Conservation (phyloP, 352 stramenopile species). For the Phytophthora cryptogea region DNA sequence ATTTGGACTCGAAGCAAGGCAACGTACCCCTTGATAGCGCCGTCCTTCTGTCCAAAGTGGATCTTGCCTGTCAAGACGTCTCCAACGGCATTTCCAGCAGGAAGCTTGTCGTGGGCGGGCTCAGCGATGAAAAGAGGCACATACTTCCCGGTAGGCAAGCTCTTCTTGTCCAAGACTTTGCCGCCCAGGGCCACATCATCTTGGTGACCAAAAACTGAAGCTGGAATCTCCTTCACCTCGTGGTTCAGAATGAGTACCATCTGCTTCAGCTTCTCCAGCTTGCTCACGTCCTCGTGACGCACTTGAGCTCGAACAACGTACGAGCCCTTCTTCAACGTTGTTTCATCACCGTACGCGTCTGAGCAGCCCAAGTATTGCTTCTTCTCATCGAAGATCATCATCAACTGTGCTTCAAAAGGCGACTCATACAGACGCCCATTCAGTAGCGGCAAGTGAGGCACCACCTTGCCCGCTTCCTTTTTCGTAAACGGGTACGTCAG, state of each 20-base stretch:
- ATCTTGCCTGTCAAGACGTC: conserved; percentile 74
- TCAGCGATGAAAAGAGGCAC: conserved; percentile 79
- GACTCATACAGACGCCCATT: conserved; percentile 93
- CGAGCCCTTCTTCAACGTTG: conserved; percentile 88
- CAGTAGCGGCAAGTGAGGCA: conserved; percentile 74
- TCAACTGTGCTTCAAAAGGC: conserved; percentile 92
- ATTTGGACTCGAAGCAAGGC: not conserved
- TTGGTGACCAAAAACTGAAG: conserved; percentile 65
- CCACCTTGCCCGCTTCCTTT: conserved; percentile 87
- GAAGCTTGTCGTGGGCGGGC: conserved; percentile 73
- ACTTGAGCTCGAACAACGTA: conserved; percentile 77
- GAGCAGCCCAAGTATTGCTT: conserved; percentile 90
- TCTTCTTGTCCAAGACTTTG: conserved; percentile 62
- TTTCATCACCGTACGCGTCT: conserved; percentile 85
- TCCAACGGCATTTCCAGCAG: conserved; percentile 50
- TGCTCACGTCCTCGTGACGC: conserved; percentile 81
- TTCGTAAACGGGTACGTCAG: conserved; percentile 91
- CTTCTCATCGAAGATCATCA: conserved; percentile 94
- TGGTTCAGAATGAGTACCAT: conserved; percentile 82
- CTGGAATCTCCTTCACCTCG: conserved; percentile 70
- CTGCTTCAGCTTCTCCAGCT: conserved; percentile 82
- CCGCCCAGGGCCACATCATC: conserved; percentile 62
- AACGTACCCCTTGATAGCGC: conserved; percentile 53
- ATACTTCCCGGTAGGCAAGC: conserved; percentile 54
- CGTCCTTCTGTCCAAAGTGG: conserved; percentile 78